Base-by-base conservation (phyloP, 495 filamentous ascomycete genomes). In the Penicillium roqueforti region DNA sequence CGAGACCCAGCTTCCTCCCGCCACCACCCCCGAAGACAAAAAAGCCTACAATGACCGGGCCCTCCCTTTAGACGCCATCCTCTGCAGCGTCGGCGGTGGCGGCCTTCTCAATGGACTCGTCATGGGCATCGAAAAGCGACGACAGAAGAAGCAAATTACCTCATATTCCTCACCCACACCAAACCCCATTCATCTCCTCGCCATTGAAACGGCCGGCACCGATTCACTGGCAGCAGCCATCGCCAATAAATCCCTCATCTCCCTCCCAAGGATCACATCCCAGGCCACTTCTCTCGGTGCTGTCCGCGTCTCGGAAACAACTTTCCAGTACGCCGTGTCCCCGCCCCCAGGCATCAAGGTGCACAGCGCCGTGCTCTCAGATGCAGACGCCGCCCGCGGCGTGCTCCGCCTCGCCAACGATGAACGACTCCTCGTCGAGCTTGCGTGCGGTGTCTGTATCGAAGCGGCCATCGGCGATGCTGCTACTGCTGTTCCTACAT, bases 71-170 rank as follows among this genome's bases (percentile, higher is more conserved):
- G 86, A 91, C 59, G 87, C 81, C 7, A 69, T 98, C 3, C 78
- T 96, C 10, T 95, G 89, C 66, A 87, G 79, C 57, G 90, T 96
- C 41, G 93, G 92, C 10, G 93, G 93, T 13, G 93, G 93, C 4
- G 93, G 93, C 1, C 71, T 98, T 38, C 76, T 96, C 32, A 86
- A 85, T 53, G 92, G 92, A 1, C 61, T 97, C 6, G 81, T 90
- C 65, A 73, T 84, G 66, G 91, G 89, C 8, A 65, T 96, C 8
- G 82, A 88, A 57, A 61, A 66, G 28, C 69, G 75, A 42, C 71
- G 69, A 22, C 58, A 66, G 28, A 31, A 53, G 13, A 53, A 66
- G 16, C 61, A 61, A 29, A 40, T 37, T 3, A 18, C 26, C 41
- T 37, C 51, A 19, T 9, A 52, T 6, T 47, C 55, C 31, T n/a